phyloP scores from a whole-genome alignment of 768 basidiomycete species.

The Paxillus ammoniavirescens region DNA sequence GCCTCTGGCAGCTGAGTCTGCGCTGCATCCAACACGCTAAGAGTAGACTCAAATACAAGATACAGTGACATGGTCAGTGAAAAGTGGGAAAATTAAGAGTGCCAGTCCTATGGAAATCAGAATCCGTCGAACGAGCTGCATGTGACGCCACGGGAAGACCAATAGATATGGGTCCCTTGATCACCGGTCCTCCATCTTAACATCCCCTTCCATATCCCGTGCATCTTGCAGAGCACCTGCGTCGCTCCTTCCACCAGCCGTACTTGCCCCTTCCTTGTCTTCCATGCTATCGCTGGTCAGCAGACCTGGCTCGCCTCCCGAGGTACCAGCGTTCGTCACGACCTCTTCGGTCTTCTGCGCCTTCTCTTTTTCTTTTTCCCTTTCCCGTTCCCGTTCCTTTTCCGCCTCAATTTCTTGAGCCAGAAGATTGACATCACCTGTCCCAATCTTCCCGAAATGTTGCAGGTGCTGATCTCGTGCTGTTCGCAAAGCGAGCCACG shows the following conservation, averaged over 20 bases:
- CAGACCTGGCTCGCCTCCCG: constrained; percentile 35
- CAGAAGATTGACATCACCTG: constrained; percentile 63
- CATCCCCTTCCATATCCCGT: constrained; percentile 42
- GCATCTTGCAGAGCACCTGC: constrained; percentile 18
- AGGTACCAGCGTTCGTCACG: constrained; percentile 8
- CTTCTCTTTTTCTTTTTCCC: constrained; percentile 33
- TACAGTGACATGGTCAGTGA: too few relatives aligned
- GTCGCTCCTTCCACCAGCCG: constrained; percentile 19
- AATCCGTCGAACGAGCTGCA: too few relatives aligned
- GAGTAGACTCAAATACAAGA: too few relatives aligned
- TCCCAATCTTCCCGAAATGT: constrained; percentile 81
- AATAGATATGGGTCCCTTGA: background rate
- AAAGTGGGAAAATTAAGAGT: too few relatives aligned
- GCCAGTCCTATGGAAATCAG: too few relatives aligned
- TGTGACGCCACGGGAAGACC: too few relatives aligned
- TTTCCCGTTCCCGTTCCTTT: constrained; percentile 37
- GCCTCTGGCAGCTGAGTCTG: too few relatives aligned
- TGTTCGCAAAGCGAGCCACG: constrained; percentile 79
- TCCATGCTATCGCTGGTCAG: constrained; percentile 15
- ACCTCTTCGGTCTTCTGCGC: constrained; percentile 24
- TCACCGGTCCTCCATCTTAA: constrained; percentile 48
- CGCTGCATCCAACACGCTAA: too few relatives aligned
- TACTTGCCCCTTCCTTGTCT: constrained; percentile 24
- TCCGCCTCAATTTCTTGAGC: constrained; percentile 36
- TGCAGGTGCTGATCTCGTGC: constrained; percentile 71